Conservation (phyloP, 2,329 filamentous ascomycete genomes). For the Talaromyces sp. region DNA sequence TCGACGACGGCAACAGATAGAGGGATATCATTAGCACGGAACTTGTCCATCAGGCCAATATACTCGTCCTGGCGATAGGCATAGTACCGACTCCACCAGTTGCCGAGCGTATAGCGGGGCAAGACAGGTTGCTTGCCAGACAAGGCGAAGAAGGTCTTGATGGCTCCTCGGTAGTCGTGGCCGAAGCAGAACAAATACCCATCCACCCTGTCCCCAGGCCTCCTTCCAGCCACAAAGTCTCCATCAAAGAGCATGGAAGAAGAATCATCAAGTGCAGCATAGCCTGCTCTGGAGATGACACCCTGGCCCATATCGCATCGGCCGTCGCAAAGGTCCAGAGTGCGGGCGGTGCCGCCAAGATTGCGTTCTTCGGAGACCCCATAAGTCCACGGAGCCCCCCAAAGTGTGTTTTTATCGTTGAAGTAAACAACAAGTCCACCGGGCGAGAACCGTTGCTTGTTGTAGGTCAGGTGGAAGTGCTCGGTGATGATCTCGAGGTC, state of each 20-base stretch:
- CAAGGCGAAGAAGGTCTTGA: constrained; percentile 51
- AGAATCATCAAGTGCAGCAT: constrained; percentile 51
- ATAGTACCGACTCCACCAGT: constrained; percentile 63
- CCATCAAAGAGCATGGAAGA: constrained; percentile 54
- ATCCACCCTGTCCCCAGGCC: constrained; percentile 50
- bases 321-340: constrained; percentile 52
- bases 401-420: no score
- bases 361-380: constrained; percentile 36
- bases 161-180: constrained; percentile 51
- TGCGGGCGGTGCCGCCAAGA: constrained; percentile 49
- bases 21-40: constrained; percentile 49
- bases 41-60: constrained; percentile 53
- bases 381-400: no score
- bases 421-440: constrained; percentile 47
- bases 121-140: constrained; percentile 54
- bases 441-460: constrained; percentile 52
- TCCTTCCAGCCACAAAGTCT: constrained; percentile 48
- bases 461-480: constrained; percentile 53
- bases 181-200: constrained; percentile 58
- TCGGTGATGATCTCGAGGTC: constrained; percentile 54
- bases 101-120: constrained; percentile 56
- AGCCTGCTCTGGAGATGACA: constrained; percentile 49
- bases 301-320: constrained; percentile 47
- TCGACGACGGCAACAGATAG: constrained; percentile 58
- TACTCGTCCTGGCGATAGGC: constrained; percentile 54